Evolutionary conservation across 768 basidiomycete species (phyloP), one percentile per base, ranked within the genome.

Genomic region (Hygrocybe punicea): DNA sequence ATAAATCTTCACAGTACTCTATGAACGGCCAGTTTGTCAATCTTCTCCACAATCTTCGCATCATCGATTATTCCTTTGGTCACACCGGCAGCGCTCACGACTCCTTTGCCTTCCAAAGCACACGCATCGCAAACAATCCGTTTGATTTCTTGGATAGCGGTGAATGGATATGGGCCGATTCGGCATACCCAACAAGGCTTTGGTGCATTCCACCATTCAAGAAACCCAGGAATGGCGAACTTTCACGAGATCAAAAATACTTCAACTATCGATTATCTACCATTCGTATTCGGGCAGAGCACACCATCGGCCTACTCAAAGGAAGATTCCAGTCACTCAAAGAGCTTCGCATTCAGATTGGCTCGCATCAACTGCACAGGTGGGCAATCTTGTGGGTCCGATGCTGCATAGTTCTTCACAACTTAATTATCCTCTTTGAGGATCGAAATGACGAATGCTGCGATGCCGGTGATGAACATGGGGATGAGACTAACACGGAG

Each of bases 141-240:
- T 29, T 29, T 29, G 29, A 29, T 29, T 29, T 29, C 29, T 29
- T 29, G 29, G 8, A 29, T 29, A 29, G 29, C 29, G 58, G 44
- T 33, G 71, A 73, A 50, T 73, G 61, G 58, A 51, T 72, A 0
- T 72, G 67, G 69, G 71, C 62, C 13, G 70, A 73, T 47, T 69
- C 70, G 3, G 68, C 72, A 53, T 73, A 73, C 62, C 65, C 67
- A 16, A 47, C 42, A 3, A 55, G 58, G 7, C 24, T 58, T 35
- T 70, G 66, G 69, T 70, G 61, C 58, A 6, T 71, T 1, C 48
- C 63, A 6, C 66, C 69, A 10, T 71, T 66, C 52, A 70, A 67
- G n/a, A 51, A 48, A 53, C 62, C 65, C 34, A 35, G 44, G 10
- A 42, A 29, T 4, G 61, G 59, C 6, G 42, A 42, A 8, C 46